phyloP scores from a whole-genome alignment of 768 basidiomycete species.

The Mycena galopus region DNA sequence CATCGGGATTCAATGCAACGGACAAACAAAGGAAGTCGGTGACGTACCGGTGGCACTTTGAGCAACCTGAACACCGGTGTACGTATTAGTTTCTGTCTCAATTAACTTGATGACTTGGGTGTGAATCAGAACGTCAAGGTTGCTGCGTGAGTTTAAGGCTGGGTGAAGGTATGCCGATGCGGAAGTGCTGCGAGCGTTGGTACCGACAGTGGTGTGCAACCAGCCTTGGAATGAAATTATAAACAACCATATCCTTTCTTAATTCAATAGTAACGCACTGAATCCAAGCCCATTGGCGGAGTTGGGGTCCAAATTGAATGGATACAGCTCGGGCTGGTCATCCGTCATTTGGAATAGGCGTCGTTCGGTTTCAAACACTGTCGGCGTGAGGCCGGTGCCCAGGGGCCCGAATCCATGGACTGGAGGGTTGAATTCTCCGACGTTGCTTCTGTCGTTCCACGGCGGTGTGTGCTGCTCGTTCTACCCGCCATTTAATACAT shows the following conservation, averaged over 20 bases:
- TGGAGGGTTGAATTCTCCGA: conserved; percentile 36
- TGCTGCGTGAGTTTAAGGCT: conserved; percentile 31
- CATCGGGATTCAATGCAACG: not conserved
- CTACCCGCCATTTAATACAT: conserved; percentile 26
- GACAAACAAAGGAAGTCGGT: not conserved
- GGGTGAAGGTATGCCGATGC: conserved; percentile 37
- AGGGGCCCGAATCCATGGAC: conserved; percentile 40
- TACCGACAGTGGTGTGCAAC: conserved; percentile 29
- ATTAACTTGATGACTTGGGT: conserved; percentile 20
- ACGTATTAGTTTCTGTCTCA: not conserved
- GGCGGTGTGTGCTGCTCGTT: conserved; percentile 40
- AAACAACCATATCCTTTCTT: not conserved
- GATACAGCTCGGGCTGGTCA: conserved; percentile 38
- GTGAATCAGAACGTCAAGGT: conserved; percentile 36
- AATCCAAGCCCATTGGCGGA: conserved; percentile 44
- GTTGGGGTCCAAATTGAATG: conserved; percentile 47
- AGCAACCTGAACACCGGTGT: conserved; percentile 5
- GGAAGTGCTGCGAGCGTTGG: conserved; percentile 32
- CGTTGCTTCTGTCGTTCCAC: conserved; percentile 39
- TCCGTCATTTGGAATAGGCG: conserved; percentile 38
- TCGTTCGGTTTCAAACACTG: conserved; percentile 30
- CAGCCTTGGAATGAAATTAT: conserved; percentile 22
- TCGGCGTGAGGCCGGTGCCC: conserved; percentile 35
- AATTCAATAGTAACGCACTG: conserved; percentile 32
- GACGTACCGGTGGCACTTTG: conserved; percentile 12